Evolutionary conservation across 495 filamentous ascomycete genomes (phyloP), one percentile per base, ranked within the genome.

Genomic region (Margaritispora aquatica): DNA sequence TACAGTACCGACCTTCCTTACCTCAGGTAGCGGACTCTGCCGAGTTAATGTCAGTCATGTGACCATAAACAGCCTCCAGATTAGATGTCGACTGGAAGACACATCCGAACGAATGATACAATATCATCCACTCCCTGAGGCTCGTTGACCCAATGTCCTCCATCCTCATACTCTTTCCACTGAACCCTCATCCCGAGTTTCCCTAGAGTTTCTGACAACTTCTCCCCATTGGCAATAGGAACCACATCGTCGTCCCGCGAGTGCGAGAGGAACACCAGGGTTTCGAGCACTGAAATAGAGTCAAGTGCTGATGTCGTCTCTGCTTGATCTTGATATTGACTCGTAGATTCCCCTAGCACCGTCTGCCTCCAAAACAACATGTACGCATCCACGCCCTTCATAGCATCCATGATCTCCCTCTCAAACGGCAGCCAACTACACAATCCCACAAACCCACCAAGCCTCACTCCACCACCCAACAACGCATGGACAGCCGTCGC

Each of bases 101-200:
- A n/a, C n/a, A n/a, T 44, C 38, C 20, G 36, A 44, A 82, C 55
- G 67, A 82, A 79, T 4, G 41, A n/a, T 8, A 79, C 66, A 10
- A 75, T 68, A 72, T 84, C 80, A 57, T 82, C 73, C 15, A 83
- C 70, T 31, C 79, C 76, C 48, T 74, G 63, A 17, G 71, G 71
- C 56, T 73, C 73, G 47, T 82, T 74, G 31, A 83, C 77, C 81
- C 80, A 84, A 67, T 86, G 83, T 0, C 80, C 80, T 0, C 84
- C 73, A 1, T 71, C 73, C 51, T 72, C 31, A 68, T 84, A 87
- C 36, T 72, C 71, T 61, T 72, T 75, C 73, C 74, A 83, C 20
- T 71, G 71, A 3, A 83, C 73, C 54, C 76, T 59, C 51, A 76
- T 67, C 2, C 73, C 77, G 9, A 82, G 68, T 0, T 57, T 51